phyloP scores from a whole-genome alignment of 345 rosid species.

The Citrus cavaleriei region DNA sequence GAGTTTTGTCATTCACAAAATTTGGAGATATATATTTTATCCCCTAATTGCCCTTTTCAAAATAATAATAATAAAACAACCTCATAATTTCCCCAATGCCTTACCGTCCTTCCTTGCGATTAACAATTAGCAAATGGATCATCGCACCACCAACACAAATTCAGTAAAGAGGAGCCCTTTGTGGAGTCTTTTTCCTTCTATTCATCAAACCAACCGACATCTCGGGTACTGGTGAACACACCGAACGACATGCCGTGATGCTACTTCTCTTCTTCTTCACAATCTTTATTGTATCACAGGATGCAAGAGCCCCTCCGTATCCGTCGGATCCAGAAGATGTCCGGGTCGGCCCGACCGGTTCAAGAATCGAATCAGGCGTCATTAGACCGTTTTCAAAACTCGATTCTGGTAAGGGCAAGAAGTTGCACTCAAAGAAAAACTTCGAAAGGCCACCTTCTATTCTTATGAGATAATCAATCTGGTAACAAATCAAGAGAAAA shows the following conservation, averaged over 20 bases:
- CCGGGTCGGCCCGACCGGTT: conserved; percentile 48
- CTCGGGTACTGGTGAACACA: conserved; percentile 39
- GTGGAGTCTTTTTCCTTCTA: conserved; percentile 80
- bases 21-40: conserved; percentile 9
- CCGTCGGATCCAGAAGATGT: conserved; percentile 63
- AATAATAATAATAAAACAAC: neutral
- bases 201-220: conserved; percentile 45
- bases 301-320: conserved; percentile 47
- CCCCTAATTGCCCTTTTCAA: conserved; percentile 19
- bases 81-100: neutral
- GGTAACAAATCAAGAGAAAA: neutral
- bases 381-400: conserved; percentile 42
- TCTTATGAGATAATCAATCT: conserved; percentile 57
- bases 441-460: conserved; percentile 57
- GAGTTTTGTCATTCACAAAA: conserved; percentile 24
- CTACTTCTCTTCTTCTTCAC: conserved; percentile 86
- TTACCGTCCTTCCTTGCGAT: neutral
- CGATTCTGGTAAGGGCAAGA: conserved; percentile 54
- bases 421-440: conserved; percentile 61
- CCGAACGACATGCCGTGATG: conserved; percentile 44
- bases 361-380: conserved; percentile 65
- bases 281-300: conserved; percentile 63
- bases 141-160: neutral
- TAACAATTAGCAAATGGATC: no score
- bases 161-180: conserved; percentile 84